Evolutionary conservation across 225 moss, liverwort and hornwort species (phyloP), one percentile per base, ranked within the genome.

Genomic region (Polytrichum commune): DNA sequence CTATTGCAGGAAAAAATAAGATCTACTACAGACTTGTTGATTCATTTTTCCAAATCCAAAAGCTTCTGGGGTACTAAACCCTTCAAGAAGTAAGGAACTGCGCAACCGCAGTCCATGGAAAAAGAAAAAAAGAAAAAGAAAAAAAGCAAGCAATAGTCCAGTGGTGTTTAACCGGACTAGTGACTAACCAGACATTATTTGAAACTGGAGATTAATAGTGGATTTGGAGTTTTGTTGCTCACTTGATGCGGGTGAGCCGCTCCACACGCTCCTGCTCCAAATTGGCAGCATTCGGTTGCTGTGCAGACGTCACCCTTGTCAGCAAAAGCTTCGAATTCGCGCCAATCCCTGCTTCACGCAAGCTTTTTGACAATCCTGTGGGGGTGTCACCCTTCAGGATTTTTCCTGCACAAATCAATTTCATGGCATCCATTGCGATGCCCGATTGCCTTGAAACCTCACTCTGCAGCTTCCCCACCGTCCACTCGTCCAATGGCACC

Each of bases 241-340:
- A 91, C 90, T 91, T 97, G 61, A 97, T 88, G 76, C 94, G 90
- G 27, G 88, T 78, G 32, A 97, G 80, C 60, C 91, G 90, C 54
- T 97, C 97, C 3, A 82, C 84, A 56, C 92, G 89, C 74, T 94
- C 94, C 74, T 74, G 76, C 82, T 90, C 97, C 58, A 84, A 85
- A 71, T 94, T 89, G 19, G 87, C 79, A 22, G 84, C 79, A 64
- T 77, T 83, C 46, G 86, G 80, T 30, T 80, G 82, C 72, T 91
- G 85, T 20, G 81, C 88, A 38, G 83, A 82, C 35, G 83, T 75
- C 19, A 87, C 82, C 67, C 94, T 80, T 6, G 97, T 94, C n/a
- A 97, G 76, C 65, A 94, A 66, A 5, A 97, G 79, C 83, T 92
- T 97, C 16, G 97, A 93, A 65, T 88, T 92, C 22, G 86, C 82